A percentile compares a stretch with the other conserved stretches of the same genome.
These are phyloP conservation scores for Balamuthia mandrillaris DNA, from an alignment of 208 protist genomes.

Conservation along the genomic window DNA sequence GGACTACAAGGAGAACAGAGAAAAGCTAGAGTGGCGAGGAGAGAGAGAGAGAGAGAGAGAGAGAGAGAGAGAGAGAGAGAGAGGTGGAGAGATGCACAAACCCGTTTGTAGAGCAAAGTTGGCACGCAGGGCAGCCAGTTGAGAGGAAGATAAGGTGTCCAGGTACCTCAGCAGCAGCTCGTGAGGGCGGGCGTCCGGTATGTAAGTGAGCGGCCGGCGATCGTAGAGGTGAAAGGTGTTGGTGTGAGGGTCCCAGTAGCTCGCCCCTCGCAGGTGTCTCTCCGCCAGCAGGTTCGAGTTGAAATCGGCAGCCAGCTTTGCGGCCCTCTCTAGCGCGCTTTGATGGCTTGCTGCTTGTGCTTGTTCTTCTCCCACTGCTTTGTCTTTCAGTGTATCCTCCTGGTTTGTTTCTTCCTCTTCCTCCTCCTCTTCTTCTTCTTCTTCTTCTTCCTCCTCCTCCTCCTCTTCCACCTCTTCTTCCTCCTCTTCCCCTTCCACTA, in stretches of 20 bases:
- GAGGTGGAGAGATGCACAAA: background rate
- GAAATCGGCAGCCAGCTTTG: background rate
- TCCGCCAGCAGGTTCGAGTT: background rate
- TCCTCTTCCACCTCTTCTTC: background rate
- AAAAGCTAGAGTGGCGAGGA: background rate
- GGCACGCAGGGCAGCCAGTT: background rate
- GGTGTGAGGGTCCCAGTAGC: slow-evolving; percentile 14
- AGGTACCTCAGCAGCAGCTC: slow-evolving; percentile 3
- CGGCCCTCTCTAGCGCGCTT: background rate
- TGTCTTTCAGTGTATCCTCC: background rate
- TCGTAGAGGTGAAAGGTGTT: background rate
- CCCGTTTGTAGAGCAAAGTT: background rate
- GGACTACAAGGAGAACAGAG: background rate
- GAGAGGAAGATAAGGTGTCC: background rate
- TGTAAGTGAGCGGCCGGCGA: background rate
- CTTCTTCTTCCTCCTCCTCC: background rate
- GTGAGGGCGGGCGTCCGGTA: background rate
- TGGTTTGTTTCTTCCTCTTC: background rate
- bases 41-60: background rate
- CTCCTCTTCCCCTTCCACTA: background rate
- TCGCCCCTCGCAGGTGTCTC: background rate
- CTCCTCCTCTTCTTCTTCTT: background rate
- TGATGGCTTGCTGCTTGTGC: background rate
- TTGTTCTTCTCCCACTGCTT: background rate
- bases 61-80: background rate